These are phyloP conservation scores for Sugiyamaella novakii DNA, from an alignment of 1,139 yeast genomes.

Conservation along the genomic window DNA sequence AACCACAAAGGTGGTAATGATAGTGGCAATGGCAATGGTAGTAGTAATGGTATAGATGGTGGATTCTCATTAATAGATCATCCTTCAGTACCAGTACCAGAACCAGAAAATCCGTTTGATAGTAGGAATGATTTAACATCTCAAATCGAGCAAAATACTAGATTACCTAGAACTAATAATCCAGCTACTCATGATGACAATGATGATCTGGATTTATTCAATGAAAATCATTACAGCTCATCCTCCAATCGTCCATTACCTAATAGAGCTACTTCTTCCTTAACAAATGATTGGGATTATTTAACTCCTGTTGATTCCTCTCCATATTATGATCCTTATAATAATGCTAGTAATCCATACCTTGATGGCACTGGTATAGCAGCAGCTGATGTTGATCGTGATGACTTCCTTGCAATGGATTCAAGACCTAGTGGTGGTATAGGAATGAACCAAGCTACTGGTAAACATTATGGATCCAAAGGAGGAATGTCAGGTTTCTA, in stretches of 20 bases:
- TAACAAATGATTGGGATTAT: constrained; percentile 15
- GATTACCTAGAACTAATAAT: too few relatives aligned
- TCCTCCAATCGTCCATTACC: too few relatives aligned
- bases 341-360: constrained; percentile 23
- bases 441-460: background rate
- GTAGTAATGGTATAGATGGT: constrained; percentile 1
- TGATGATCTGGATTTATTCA: constrained; percentile 10
- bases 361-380: constrained; percentile 33
- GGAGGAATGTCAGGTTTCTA: constrained; percentile 36
- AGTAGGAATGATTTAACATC: constrained; percentile 6
- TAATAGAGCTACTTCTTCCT: too few relatives aligned
- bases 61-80: constrained; percentile 28
- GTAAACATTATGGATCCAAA: constrained; percentile 18
- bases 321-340: constrained; percentile 16
- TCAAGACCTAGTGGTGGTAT: constrained; percentile 2
- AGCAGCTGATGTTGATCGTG: constrained; percentile 24
- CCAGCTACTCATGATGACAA: constrained; percentile 6
- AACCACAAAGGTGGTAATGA: too few relatives aligned
- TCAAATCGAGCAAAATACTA: background rate
- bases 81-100: constrained; percentile 27
- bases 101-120: constrained; percentile 8
- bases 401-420: constrained; percentile 20
- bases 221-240: too few relatives aligned
- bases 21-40: too few relatives aligned
- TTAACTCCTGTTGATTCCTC: constrained; percentile 25